phyloP scores from a whole-genome alignment of 768 basidiomycete species.

The Lactifluus volemus region DNA sequence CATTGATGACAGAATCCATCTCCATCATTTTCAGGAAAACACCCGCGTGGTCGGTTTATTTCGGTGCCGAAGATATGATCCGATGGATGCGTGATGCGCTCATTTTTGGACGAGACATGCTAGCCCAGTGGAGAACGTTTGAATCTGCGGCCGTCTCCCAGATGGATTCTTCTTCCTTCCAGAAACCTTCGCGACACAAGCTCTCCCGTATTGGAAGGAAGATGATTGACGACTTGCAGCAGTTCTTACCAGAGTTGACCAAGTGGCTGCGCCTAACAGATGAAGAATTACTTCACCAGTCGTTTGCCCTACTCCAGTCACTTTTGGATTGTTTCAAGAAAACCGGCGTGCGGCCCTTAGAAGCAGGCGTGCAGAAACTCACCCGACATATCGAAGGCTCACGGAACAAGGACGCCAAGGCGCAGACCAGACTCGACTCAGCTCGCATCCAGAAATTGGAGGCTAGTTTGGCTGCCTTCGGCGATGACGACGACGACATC shows the following conservation, averaged over 20 bases:
- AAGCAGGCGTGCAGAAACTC: conserved; percentile 54
- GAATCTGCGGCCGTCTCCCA: conserved; percentile 51
- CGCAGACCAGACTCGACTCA: conserved; percentile 47
- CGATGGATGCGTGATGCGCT: conserved; percentile 98
- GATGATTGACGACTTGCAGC: conserved; percentile 73
- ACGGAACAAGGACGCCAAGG: conserved; percentile 38
- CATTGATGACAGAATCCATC: conserved; percentile 68
- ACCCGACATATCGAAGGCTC: conserved; percentile 54
- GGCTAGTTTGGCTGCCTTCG: conserved; percentile 55
- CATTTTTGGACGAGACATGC: conserved; percentile 82
- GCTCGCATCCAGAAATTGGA: conserved; percentile 58
- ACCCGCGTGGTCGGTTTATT: conserved; percentile 71
- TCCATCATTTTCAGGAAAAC: conserved; percentile 81
- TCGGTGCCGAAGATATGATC: conserved; percentile 78
- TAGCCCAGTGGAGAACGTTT: conserved; percentile 72
- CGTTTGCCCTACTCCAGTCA: conserved; percentile 72
- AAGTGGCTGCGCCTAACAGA: conserved; percentile 92
- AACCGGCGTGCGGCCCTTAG: conserved; percentile 45
- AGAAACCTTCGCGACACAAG: conserved; percentile 27
- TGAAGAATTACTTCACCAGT: conserved; percentile 83
- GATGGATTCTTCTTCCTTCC: conserved; percentile 24
- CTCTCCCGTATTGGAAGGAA: conserved; percentile 54
- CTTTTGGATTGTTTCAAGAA: conserved; percentile 71
- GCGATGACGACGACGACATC: conserved; percentile 47
- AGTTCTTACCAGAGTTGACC: conserved; percentile 68